Evolutionary conservation across 768 basidiomycete genomes (phyloP), one percentile per base, ranked within the genome.

Genomic region (Asterophora lycoperdoides): DNA sequence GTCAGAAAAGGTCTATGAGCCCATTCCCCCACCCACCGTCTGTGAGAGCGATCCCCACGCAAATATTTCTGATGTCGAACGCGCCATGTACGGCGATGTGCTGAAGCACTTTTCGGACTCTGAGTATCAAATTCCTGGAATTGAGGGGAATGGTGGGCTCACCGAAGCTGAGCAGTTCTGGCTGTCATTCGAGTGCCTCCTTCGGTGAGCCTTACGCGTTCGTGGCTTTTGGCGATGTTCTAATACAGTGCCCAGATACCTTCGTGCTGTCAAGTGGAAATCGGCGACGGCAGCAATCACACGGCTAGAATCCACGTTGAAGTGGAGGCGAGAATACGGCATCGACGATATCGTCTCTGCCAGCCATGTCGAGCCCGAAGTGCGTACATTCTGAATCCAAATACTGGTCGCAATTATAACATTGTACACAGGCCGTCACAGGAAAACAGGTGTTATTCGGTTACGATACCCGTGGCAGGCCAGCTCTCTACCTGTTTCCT

Each of bases 401-500:
- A 32, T 54, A 14, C 49, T 41, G 18, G 18, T 46, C n/a, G 44
- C 43, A 38, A 36, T 8, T 45, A 37, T 41, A 33, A 8, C 15
- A 17, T 41, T 34, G 41, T 41, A 7, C 36, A 15, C 15, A 87
- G 86, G 83, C 81, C 1, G 67, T 86, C 41, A 94, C 91, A 4
- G 93, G 93, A 28, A 94, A 95, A 67, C 76, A 82, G 62, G 70
- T 93, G 41, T 53, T 83, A 14, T 88, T 86, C 56, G 93, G 92
- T 4, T 91, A 79, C 60, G 90, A 93, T 63, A 64, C 66, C 6
- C 65, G 65, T 17, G 76, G 84, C 10, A 72, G 86, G 48, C 89
- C 89, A 3, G 83, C 71, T 0, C 66, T 83, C 33, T 91, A 92
- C 65, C 75, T 91, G 72, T 69, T 78, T 30, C 76, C 76, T 6